A percentile compares a stretch with the other conserved stretches of the same genome.
Evolutionary conservation across 345 rosid genomes (phyloP).

Genomic region (Euphorbia tirucalli): DNA sequence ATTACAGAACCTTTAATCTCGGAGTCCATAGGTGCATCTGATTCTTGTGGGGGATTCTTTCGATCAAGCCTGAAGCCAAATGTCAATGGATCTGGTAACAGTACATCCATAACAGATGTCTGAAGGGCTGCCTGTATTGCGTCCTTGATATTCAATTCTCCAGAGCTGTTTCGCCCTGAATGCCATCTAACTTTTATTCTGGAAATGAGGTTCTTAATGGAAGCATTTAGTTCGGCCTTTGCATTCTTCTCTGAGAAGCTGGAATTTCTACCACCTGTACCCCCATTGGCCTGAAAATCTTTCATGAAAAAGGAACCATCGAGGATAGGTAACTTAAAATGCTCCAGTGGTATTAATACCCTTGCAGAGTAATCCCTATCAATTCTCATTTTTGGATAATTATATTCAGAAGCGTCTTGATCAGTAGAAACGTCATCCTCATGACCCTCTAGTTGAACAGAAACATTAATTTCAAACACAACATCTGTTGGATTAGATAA

Average conservation of each 20-base stretch:
- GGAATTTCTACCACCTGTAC: slow-evolving; percentile 43
- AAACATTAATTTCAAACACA: slow-evolving; percentile 83
- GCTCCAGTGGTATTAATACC: slow-evolving; percentile 92
- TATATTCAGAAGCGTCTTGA: slow-evolving; percentile 58
- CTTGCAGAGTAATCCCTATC: slow-evolving; percentile 91
- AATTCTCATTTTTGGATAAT: slow-evolving; percentile 82
- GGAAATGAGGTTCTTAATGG: slow-evolving; percentile 79
- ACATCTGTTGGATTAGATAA: slow-evolving; percentile 91
- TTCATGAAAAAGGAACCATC: slow-evolving; percentile 80
- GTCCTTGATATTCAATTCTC: slow-evolving; percentile 86
- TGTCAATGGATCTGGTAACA: slow-evolving; percentile 95
- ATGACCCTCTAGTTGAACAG: slow-evolving; percentile 64
- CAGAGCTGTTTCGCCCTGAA: slow-evolving; percentile 92
- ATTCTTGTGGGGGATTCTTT: slow-evolving; percentile 32
- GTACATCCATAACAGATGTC: slow-evolving; percentile 88
- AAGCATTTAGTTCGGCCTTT: slow-evolving; percentile 82
- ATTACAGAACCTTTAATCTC: slow-evolving; percentile 47
- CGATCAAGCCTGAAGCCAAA: slow-evolving; percentile 80
- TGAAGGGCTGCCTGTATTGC: slow-evolving; percentile 88
- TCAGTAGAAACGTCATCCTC: slow-evolving; percentile 47
- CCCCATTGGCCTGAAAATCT: slow-evolving; percentile 59
- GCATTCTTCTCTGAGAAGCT: slow-evolving; percentile 84
- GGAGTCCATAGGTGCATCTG: slow-evolving; percentile 21
- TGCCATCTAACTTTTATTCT: slow-evolving; percentile 95
- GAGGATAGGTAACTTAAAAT: slow-evolving; percentile 88